Evolutionary conservation across 2,329 filamentous ascomycete species (phyloP), one percentile per base, ranked within the genome.

Genomic region (Parastagonospora nodorum): DNA sequence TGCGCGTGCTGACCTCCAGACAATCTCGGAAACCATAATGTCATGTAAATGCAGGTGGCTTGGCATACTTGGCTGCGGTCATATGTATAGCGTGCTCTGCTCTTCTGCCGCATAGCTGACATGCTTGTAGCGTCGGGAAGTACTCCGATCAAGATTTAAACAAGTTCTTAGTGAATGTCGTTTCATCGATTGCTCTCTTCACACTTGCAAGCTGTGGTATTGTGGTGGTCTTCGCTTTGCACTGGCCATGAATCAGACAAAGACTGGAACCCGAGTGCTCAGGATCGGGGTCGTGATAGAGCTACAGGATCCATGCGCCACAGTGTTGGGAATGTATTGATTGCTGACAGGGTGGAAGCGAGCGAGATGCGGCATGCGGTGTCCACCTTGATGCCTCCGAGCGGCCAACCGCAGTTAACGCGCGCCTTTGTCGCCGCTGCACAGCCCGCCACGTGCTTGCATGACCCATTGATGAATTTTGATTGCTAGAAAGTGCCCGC

Each of bases 271-370:
- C 19, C 28, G 10, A 31, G n/a, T 12, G 9, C 14, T 30, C 19
- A 42, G 39, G 38, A 15, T 30, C 27, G 2, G 30, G 9, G 8
- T 30, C 8, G 28, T 31, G 16, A 32, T 45, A 37, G 38, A 50
- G 37, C 33, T 36, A 10, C 16, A 35, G 11, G 15, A 10, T 9
- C 38, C 42, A 45, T 16, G 38, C 27, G 42, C 48, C 48, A 27
- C 33, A 35, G 36, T 46, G 48, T 37, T 42, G 48, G 48, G 33
- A 45, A 32, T 41, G 36, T n/a, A 45, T 50, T 42, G 31, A 50
- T 42, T 50, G 38, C 24, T 45, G 36, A 19, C 19, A 24, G 19
- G 19, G 19, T 24, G 19, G 19, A 24, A 24, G 19, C 19, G 19
- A 24, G 19, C 19, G 19, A 24, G 19, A 24, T 24, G 19, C 19